Conservation (phyloP, 2,329 filamentous ascomycete genomes). For the Hyphodiscus sp. region DNA sequence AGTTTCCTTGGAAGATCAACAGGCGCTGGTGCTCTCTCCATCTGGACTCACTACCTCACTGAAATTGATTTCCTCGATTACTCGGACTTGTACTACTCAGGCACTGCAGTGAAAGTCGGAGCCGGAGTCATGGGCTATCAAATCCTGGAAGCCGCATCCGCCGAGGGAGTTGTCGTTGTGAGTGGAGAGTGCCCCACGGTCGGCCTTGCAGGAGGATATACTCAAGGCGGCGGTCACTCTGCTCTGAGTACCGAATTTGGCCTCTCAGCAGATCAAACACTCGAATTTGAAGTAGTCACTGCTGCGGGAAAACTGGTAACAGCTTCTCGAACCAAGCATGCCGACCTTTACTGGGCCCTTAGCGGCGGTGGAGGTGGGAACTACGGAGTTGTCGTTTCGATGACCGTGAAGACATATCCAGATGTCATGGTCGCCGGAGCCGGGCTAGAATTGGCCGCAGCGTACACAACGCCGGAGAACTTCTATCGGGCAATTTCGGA, state of each 20-base stretch:
- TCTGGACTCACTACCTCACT: slow-evolving; percentile 53
- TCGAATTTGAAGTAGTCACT: slow-evolving; percentile 51
- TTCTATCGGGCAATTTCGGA: slow-evolving; percentile 44
- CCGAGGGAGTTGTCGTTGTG: slow-evolving; percentile 38
- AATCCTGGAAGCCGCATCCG: slow-evolving; percentile 35
- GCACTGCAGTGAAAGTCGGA: slow-evolving; percentile 46
- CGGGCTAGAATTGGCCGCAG: slow-evolving; percentile 36
- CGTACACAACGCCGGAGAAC: slow-evolving; percentile 30
- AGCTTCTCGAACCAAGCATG: slow-evolving; percentile 41
- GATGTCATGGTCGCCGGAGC: slow-evolving; percentile 38
- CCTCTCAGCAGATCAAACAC: slow-evolving; percentile 51
- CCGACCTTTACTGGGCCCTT: slow-evolving; percentile 59
- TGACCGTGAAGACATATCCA: slow-evolving; percentile 46
- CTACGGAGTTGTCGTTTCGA: slow-evolving; percentile 49
- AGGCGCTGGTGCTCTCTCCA: slow-evolving; percentile 49
- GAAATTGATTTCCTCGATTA: slow-evolving; percentile 37
- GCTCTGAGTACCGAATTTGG: slow-evolving; percentile 48
- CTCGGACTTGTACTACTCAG: slow-evolving; percentile 37
- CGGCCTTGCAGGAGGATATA: slow-evolving; percentile 53
- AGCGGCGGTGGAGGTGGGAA: slow-evolving; percentile 53
- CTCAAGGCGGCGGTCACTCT: slow-evolving; percentile 54
- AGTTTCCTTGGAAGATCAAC: slow-evolving; percentile 50
- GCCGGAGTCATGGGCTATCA: slow-evolving; percentile 47
- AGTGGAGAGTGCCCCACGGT: slow-evolving; percentile 51
- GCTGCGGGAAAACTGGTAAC: slow-evolving; percentile 41